Evolutionary conservation across 352 stramenopile species (phyloP).

Genomic region (Globisporangium okanoganense): DNA sequence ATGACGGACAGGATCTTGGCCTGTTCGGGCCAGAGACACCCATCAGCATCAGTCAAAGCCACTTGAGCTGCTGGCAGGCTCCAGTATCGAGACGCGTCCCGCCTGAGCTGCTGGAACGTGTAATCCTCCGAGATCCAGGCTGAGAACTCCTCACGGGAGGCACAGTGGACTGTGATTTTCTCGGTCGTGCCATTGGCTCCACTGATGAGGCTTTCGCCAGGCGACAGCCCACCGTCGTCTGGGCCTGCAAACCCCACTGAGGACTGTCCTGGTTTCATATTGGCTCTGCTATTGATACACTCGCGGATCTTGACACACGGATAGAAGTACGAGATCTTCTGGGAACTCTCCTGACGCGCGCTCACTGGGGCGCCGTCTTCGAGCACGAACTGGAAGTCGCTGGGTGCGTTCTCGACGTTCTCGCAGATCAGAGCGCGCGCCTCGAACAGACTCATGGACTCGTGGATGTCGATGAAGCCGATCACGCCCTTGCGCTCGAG

Average conservation of each 20-base stretch:
- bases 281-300: constrained; percentile 11
- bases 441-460: constrained; percentile 57
- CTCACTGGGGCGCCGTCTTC: constrained; percentile 61
- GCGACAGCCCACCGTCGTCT: not conserved
- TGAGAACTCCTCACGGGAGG: constrained; percentile 53
- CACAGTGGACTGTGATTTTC: constrained; percentile 49
- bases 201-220: not conserved
- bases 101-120: constrained; percentile 71
- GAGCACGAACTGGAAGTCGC: constrained; percentile 71
- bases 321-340: constrained; percentile 60
- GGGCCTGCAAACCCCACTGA: constrained; percentile 4
- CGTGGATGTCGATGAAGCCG: constrained; percentile 71
- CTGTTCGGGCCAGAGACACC: constrained; percentile 75
- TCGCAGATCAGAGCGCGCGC: constrained; percentile 58
- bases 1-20: constrained; percentile 67
- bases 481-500: constrained; percentile 61
- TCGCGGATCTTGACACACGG: constrained; percentile 72
- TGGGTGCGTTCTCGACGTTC: constrained; percentile 62
- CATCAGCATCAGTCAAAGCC: constrained; percentile 48
- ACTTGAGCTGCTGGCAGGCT: constrained; percentile 42
- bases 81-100: constrained; percentile 69
- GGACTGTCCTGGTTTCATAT: constrained; percentile 4
- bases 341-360: constrained; percentile 48
- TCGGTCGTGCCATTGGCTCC: constrained; percentile 20
- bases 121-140: constrained; percentile 69